A percentile compares a stretch with the other conserved stretches of the same genome.
Conservation (phyloP, 306 rosid species). For the Carpinus fangiana region DNA sequence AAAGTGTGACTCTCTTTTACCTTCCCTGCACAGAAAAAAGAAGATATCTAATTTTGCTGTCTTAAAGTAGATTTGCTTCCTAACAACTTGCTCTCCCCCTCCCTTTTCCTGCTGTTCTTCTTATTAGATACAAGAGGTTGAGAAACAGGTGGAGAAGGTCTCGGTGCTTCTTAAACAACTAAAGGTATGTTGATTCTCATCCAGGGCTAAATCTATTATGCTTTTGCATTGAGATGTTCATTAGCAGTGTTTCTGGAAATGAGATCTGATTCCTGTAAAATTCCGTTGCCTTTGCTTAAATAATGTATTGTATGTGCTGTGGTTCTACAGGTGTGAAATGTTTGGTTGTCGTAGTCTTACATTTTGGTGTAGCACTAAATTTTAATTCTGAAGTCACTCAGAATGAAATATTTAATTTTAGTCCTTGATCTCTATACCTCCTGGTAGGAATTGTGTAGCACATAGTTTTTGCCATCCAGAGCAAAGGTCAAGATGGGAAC, state of each 20-base stretch:
- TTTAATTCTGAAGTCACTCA: not conserved
- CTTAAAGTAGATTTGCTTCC: conserved; percentile 4
- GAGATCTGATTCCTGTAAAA: not conserved
- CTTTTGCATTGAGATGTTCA: conserved; percentile 12
- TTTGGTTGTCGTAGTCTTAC: not conserved
- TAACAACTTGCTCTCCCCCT: not conserved
- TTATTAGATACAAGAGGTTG: conserved; percentile 64
- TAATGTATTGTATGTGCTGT: not conserved
- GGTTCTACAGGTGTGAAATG: not conserved
- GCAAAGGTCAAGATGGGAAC: not conserved
- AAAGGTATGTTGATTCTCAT: conserved; percentile 51
- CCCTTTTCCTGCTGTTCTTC: conserved; percentile 16
- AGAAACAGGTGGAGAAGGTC: conserved; percentile 71
- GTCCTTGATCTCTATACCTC: not conserved
- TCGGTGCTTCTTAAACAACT: conserved; percentile 69
- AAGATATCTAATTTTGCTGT: not conserved
- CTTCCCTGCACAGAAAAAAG: not conserved
- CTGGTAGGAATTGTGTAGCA: not conserved
- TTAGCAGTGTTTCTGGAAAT: conserved; percentile 3
- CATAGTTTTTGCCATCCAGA: not conserved
- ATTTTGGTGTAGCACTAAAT: not conserved
- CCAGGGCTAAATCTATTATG: not conserved
- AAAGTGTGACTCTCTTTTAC: not conserved
- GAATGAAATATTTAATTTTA: not conserved
- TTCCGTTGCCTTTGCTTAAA: conserved; percentile 7